Evolutionary conservation across 1,284 basidiomycete genomes (phyloP).

Genomic region (Gymnopus androsaceus): DNA sequence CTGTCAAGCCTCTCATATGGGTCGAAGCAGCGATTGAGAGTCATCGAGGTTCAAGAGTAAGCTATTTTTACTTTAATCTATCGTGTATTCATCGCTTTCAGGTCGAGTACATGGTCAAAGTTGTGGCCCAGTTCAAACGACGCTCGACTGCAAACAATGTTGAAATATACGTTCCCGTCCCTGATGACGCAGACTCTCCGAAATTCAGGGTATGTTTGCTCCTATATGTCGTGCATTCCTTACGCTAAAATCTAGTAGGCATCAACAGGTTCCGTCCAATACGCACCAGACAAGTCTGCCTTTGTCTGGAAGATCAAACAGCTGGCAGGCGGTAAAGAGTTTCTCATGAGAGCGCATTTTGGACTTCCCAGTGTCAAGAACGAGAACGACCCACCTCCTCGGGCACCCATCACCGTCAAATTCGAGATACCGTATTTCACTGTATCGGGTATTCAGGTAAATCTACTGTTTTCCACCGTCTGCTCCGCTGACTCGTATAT

Average conservation of each 20-base stretch:
- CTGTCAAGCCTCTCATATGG: constrained; percentile 98
- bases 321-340: constrained; percentile 89
- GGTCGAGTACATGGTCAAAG: constrained; percentile 98
- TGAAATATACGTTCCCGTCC: constrained; percentile 96
- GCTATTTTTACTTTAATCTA: not conserved
- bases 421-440: constrained; percentile 99
- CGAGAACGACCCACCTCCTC: constrained; percentile 86
- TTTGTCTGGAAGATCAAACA: constrained; percentile 99
- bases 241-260: constrained; percentile 48
- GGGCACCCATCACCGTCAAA: constrained; percentile 93
- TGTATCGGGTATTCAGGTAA: constrained; percentile 94
- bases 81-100: constrained; percentile 42
- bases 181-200: constrained; percentile 97
- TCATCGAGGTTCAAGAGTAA: constrained; percentile 66
- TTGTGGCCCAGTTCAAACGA: constrained; percentile 97
- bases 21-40: constrained; percentile 96
- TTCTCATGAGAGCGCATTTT: constrained; percentile 95
- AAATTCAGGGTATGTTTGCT: constrained; percentile 80
- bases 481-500: not conserved
- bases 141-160: constrained; percentile 97
- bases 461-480: constrained; percentile 33
- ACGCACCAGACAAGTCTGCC: constrained; percentile 93
- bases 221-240: not conserved
- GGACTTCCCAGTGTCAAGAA: constrained; percentile 88
- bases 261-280: constrained; percentile 89